phyloP scores from a whole-genome alignment of 331 rosid species.

The Acacia pycnantha region DNA sequence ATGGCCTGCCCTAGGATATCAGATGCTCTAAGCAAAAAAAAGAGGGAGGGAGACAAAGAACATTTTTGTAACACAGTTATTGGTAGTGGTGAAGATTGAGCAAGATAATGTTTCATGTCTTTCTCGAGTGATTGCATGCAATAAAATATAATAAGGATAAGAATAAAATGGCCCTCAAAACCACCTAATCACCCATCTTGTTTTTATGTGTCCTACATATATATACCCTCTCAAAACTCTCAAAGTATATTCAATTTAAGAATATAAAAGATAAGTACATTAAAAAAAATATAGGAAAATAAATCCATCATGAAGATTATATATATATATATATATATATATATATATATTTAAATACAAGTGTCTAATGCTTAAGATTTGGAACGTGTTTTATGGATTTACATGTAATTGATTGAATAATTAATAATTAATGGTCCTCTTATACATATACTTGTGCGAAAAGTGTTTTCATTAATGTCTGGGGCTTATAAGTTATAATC shows the following conservation, averaged over 20 bases:
- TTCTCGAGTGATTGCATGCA: neutral
- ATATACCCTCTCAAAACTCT: neutral
- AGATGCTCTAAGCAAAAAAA: too few relatives aligned
- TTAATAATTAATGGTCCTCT: neutral
- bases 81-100: conserved; percentile 11
- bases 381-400: neutral
- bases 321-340: too few relatives aligned
- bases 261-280: neutral
- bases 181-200: neutral
- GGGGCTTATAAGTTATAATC: too few relatives aligned
- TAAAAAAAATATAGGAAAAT: neutral
- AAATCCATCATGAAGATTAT: neutral
- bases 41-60: neutral
- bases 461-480: neutral
- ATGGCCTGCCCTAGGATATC: too few relatives aligned
- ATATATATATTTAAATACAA: too few relatives aligned
- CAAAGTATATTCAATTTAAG: neutral
- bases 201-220: neutral
- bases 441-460: neutral
- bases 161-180: conserved; percentile 23
- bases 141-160: conserved; percentile 14
- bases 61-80: neutral
- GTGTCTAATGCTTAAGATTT: too few relatives aligned
- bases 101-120: neutral
- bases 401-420: neutral